Evolutionary conservation across 495 filamentous ascomycete genomes (phyloP).

Genomic region (Aspergillus indologenus): DNA sequence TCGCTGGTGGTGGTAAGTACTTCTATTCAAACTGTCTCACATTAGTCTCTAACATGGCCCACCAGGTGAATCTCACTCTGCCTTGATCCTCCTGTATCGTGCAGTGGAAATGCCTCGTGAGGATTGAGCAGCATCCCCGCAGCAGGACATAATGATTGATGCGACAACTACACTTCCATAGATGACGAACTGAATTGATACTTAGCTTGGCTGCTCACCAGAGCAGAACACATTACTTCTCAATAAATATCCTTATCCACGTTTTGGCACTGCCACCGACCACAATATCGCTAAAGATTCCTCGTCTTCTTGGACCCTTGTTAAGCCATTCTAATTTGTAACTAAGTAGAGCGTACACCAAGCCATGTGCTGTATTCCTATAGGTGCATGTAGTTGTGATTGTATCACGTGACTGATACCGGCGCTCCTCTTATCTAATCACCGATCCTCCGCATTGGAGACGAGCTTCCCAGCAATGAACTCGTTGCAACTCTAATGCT

Average conservation of each 20-base stretch:
- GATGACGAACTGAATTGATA: background rate
- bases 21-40: background rate
- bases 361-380: background rate
- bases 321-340: background rate
- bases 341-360: background rate
- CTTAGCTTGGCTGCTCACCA: background rate
- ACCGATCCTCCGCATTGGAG: background rate
- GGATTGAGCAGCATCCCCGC: conserved; percentile 32
- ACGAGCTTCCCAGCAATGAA: background rate
- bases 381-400: background rate
- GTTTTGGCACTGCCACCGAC: background rate
- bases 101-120: conserved; percentile 66
- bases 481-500: conserved; percentile 19
- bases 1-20: conserved; percentile 79
- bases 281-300: background rate
- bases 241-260: background rate
- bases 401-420: background rate
- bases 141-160: background rate
- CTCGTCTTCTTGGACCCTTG: background rate
- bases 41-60: conserved; percentile 18
- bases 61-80: conserved; percentile 84
- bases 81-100: conserved; percentile 86
- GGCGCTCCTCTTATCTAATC: conserved; percentile 3
- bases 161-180: background rate
- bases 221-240: background rate